Percentiles rank a stretch among this genome's conserved stretches.
Conservation (phyloP, 2,329 filamentous ascomycete genomes). For the Aspergillus ibericus region DNA sequence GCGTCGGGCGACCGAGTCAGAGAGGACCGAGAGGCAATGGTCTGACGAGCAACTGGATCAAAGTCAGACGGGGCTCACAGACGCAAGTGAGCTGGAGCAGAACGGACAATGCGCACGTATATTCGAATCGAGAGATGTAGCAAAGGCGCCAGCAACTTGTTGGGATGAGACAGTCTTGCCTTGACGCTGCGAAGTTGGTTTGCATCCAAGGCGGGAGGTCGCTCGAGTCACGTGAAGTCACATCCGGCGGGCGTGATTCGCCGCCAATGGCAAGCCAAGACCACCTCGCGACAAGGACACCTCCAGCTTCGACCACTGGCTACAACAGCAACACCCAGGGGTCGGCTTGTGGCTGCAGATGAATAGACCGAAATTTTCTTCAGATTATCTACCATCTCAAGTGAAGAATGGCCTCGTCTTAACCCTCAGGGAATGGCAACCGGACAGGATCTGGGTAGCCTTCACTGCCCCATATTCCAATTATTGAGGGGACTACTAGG, state of each 20-base stretch:
- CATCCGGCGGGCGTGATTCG: slow-evolving; percentile 29
- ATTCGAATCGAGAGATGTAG: slow-evolving; percentile 14
- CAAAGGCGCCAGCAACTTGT: slow-evolving; percentile 21
- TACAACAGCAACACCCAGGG: neutral
- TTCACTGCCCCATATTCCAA: slow-evolving; percentile 1
- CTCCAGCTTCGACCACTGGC: neutral
- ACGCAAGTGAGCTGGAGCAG: slow-evolving; percentile 6
- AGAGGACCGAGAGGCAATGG: slow-evolving; percentile 18
- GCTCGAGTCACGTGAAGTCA: slow-evolving; percentile 31
- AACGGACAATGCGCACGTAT: slow-evolving; percentile 13
- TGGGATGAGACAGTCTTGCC: slow-evolving; percentile 29
- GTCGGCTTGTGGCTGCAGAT: neutral
- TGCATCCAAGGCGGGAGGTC: slow-evolving; percentile 43
- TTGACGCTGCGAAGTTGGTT: slow-evolving; percentile 35
- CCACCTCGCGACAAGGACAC: neutral
- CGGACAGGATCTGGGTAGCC: neutral
- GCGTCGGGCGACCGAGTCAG: slow-evolving; percentile 29
- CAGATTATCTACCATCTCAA: neutral
- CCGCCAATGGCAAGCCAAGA: slow-evolving; percentile 24
- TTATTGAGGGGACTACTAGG: slow-evolving; percentile 2
- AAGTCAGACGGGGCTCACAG: slow-evolving; percentile 15
- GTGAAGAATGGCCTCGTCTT: neutral
- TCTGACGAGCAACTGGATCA: slow-evolving; percentile 17
- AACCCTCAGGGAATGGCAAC: neutral
- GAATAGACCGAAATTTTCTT: neutral